A percentile compares a stretch with the other conserved stretches of the same genome.
phyloP scores from a whole-genome alignment of 805 yeast species.

The Blastobotrys mokoenaii region DNA sequence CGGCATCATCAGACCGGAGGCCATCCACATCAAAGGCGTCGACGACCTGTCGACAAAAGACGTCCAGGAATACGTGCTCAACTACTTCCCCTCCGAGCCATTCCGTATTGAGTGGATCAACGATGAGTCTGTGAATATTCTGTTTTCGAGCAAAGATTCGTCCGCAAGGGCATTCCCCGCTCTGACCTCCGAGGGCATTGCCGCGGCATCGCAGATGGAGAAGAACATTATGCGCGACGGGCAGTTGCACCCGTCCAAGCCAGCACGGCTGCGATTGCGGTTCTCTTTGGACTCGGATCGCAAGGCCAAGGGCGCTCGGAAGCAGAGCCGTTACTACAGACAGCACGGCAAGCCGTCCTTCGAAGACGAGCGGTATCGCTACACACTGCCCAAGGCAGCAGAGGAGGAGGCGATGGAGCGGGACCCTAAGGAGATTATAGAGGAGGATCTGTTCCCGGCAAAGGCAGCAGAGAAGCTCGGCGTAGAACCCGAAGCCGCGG shows the following conservation, averaged over 20 bases:
- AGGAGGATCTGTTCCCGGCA: slow-evolving; percentile 33
- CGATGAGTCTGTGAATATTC: slow-evolving; percentile 49
- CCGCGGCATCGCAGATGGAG: slow-evolving; percentile 14
- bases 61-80: slow-evolving; percentile 47
- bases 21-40: slow-evolving; percentile 42
- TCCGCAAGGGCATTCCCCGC: slow-evolving; percentile 33
- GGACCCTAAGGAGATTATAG: slow-evolving; percentile 16
- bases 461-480: slow-evolving; percentile 10
- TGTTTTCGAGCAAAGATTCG: slow-evolving; percentile 37
- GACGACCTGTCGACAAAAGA: slow-evolving; percentile 55
- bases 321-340: slow-evolving; percentile 54
- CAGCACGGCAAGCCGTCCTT: slow-evolving; percentile 63
- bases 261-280: slow-evolving; percentile 36
- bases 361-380: slow-evolving; percentile 17
- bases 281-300: slow-evolving; percentile 46
- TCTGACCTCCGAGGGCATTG: slow-evolving; percentile 28
- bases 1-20: slow-evolving; percentile 3
- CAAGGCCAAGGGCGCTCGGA: slow-evolving; percentile 49
- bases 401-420: slow-evolving; percentile 2
- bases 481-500: slow-evolving; percentile 9
- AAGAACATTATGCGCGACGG: slow-evolving; percentile 20
- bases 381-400: slow-evolving; percentile 9
- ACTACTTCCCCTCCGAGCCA: slow-evolving; percentile 32
- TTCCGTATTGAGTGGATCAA: slow-evolving; percentile 54
- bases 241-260: slow-evolving; percentile 30